Base-by-base conservation (phyloP, 2,329 filamentous ascomycete species). In the Albophoma yamanashiensis region DNA sequence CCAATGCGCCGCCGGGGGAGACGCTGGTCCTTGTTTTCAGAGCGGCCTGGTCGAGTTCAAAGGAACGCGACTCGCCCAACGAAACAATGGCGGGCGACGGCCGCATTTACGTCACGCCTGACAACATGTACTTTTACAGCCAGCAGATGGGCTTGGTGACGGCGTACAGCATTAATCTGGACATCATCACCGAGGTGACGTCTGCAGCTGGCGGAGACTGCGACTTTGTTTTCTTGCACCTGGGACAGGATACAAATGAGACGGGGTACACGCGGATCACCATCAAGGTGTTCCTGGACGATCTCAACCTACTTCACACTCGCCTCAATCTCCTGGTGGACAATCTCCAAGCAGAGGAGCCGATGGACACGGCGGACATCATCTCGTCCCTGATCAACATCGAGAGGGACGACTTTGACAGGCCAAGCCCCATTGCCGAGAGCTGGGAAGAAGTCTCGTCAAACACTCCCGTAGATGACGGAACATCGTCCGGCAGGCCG, bases 81-180 rank as follows among this genome's bases (percentile, higher is more conserved):
- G 75, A 76, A 20, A 67, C 69, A 1, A 71, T 97, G 65, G 75
- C 79, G 27, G 82, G 82, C 22, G 82, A 82, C 59, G 83, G 94
- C 0, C 85, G 94, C 58, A 86, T 96, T 31, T 99, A 95, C 71
- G 87, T 96, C 62, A 97, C 93, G 0, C 82, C 88, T 0, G 86
- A 88, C 63, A 89, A 92, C 64, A 86, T 99, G 71, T 97, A 96
- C 73, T 97, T 99, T 70, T 99, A 97, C 74, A 95, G 92, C 67
- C 89, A 97, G 69, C 90, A 97, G 69, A 86, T 97, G 71, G 94
- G 94, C 7, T 81, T 99, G 7, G 89, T 97, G 0, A 81, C 96
- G 42, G 89, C 93, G 1, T 93, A 92, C 57, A 84, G 84, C 20
- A 84, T 95, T 57, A 85, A 82, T 59, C 79, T 99, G 60, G 82